phyloP scores from a whole-genome alignment of 2,329 filamentous ascomycete species.

The Trichoderma pleuroti region DNA sequence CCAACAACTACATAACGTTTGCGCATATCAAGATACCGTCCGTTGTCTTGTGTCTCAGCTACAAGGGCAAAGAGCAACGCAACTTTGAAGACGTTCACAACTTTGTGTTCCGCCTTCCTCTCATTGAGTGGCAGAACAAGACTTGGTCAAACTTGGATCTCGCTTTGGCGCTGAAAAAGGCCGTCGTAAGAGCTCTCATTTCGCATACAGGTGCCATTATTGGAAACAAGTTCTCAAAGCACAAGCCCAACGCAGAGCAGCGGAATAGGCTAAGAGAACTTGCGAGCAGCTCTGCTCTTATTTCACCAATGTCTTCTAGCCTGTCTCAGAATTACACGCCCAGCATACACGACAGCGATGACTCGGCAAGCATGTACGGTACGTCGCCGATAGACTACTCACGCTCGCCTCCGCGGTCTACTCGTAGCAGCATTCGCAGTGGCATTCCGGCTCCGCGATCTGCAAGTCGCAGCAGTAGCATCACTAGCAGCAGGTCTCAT shows the following conservation, averaged over 20 bases:
- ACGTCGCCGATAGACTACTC: slow-evolving; percentile 56
- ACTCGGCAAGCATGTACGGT: slow-evolving; percentile 54
- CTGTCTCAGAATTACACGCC: slow-evolving; percentile 38
- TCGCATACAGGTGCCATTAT: slow-evolving; percentile 95
- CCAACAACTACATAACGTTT: slow-evolving; percentile 96
- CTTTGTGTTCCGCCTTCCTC: slow-evolving; percentile 92
- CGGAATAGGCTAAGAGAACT: slow-evolving; percentile 77
- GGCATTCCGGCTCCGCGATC: slow-evolving; percentile 45
- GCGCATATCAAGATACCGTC: slow-evolving; percentile 93
- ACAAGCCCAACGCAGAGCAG: slow-evolving; percentile 76
- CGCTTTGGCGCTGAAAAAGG: slow-evolving; percentile 87
- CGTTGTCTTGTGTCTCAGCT: slow-evolving; percentile 90
- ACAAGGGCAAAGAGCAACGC: slow-evolving; percentile 92
- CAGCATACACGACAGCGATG: slow-evolving; percentile 52
- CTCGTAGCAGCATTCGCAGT: slow-evolving; percentile 47
- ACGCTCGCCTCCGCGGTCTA: slow-evolving; percentile 54
- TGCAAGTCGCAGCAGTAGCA: slow-evolving; percentile 52
- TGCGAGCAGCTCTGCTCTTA: slow-evolving; percentile 71
- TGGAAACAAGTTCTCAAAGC: slow-evolving; percentile 91
- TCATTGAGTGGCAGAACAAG: slow-evolving; percentile 96
- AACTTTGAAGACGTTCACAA: slow-evolving; percentile 97
- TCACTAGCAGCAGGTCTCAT: slow-evolving; percentile 46
- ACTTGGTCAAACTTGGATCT: slow-evolving; percentile 98
- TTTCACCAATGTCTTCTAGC: slow-evolving; percentile 42
- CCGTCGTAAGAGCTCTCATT: slow-evolving; percentile 88